Conservation (phyloP, 192 early-diverging fungal species). For the Coemansia sp. region DNA sequence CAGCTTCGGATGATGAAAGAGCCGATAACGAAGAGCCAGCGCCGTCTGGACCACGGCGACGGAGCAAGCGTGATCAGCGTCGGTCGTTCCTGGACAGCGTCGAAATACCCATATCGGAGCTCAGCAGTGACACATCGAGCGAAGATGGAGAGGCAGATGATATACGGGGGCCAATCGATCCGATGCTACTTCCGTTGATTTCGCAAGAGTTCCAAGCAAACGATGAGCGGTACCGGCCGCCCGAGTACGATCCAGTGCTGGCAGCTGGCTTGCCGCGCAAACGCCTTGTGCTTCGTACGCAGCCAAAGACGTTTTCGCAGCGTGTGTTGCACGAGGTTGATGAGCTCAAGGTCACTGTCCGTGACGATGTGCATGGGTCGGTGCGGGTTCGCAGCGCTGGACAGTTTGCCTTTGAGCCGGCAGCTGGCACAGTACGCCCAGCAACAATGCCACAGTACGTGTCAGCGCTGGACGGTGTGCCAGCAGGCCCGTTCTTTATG, state of each 20-base stretch:
- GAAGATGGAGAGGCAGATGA: not conserved
- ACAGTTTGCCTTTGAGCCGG: constrained; percentile 26
- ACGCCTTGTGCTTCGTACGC: constrained; percentile 38
- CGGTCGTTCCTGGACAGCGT: constrained; percentile 43
- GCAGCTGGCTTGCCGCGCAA: constrained; percentile 23
- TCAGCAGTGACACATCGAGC: constrained; percentile 10
- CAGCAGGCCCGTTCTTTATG: constrained; percentile 48
- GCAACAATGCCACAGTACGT: constrained; percentile 46
- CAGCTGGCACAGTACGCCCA: constrained; percentile 39
- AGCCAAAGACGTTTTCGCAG: constrained; percentile 33
- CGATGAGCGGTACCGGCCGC: constrained; percentile 1
- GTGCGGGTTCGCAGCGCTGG: constrained; percentile 30
- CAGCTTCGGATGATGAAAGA: not conserved
- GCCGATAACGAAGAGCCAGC: constrained; percentile 6
- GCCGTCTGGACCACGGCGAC: not conserved
- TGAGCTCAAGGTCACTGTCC: constrained; percentile 26
- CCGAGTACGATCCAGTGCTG: constrained; percentile 12
- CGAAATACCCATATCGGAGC: constrained; percentile 29
- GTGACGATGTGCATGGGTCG: constrained; percentile 25
- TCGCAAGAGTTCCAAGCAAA: constrained; percentile 44
- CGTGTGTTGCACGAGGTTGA: constrained; percentile 41
- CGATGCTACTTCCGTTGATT: constrained; percentile 1
- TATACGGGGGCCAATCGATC: not conserved
- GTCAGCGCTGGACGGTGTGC: constrained; percentile 47
- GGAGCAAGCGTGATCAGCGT: constrained; percentile 12